phyloP scores from a whole-genome alignment of 2,329 filamentous ascomycete species.

The Ascosphaera aggregata region DNA sequence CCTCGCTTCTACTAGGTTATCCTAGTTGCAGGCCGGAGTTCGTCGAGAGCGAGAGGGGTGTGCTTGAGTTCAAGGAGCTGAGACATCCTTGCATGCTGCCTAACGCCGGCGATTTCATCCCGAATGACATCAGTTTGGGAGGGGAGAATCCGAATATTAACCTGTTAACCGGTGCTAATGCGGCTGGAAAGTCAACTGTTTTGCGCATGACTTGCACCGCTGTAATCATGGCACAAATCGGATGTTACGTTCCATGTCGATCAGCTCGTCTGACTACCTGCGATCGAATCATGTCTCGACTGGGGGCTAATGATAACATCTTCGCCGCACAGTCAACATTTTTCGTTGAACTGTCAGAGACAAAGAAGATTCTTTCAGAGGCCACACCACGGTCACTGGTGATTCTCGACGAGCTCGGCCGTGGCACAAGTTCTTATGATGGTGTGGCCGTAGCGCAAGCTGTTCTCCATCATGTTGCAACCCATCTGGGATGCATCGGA shows the following conservation, averaged over 20 bases:
- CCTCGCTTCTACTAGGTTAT: conserved; percentile 59
- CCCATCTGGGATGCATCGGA: conserved; percentile 76
- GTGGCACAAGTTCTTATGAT: conserved; percentile 87
- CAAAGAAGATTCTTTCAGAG: conserved; percentile 91
- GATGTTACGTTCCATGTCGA: conserved; percentile 69
- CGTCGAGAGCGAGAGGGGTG: conserved; percentile 43
- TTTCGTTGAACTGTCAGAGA: conserved; percentile 92
- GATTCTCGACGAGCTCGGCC: conserved; percentile 87
- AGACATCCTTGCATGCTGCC: conserved; percentile 88
- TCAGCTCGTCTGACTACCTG: conserved; percentile 71
- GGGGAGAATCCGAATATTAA: conserved; percentile 65
- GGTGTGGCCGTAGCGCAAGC: conserved; percentile 92
- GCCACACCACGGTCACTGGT: conserved; percentile 85
- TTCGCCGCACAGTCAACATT: conserved; percentile 96
- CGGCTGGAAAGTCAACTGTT: conserved; percentile 90
- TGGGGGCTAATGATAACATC: conserved; percentile 96
- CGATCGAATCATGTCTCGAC: conserved; percentile 94
- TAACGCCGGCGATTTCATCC: conserved; percentile 81
- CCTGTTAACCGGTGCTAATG: conserved; percentile 84
- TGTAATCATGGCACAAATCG: conserved; percentile 93
- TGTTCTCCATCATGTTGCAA: conserved; percentile 86
- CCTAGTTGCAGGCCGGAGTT: conserved; percentile 81
- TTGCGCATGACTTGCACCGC: conserved; percentile 92
- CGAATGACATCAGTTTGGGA: conserved; percentile 76
- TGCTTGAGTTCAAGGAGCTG: conserved; percentile 79